Evolutionary conservation across 345 rosid genomes (phyloP).

Genomic region (Salix exigua): DNA sequence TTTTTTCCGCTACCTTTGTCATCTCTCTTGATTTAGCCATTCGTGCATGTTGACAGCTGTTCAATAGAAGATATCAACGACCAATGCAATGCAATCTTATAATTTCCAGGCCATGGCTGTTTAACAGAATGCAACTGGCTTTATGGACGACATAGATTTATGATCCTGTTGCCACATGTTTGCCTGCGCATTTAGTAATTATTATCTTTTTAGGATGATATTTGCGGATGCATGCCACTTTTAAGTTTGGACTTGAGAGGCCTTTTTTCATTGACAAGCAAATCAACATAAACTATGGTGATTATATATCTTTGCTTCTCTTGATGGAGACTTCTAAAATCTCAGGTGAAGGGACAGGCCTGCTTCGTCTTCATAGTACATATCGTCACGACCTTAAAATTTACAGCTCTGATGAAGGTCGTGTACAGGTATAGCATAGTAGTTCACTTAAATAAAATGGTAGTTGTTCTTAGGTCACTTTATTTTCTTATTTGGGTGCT

Average conservation of each 20-base stretch:
- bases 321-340: constrained; percentile 16
- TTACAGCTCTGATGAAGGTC: constrained; percentile 99
- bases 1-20: neutral
- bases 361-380: constrained; percentile 97
- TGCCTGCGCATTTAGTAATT: neutral
- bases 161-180: neutral
- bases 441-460: neutral
- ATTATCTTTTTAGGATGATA: neutral
- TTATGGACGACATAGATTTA: neutral
- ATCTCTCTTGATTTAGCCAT: neutral
- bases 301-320: constrained; percentile 1
- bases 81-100: neutral
- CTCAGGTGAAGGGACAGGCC: constrained; percentile 97
- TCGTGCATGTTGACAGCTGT: neutral
- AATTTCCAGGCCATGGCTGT: neutral
- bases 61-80: neutral
- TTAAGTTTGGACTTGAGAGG: neutral
- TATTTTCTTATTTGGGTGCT: constrained; percentile 10
- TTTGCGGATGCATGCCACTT: neutral
- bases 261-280: neutral
- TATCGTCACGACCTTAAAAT: constrained; percentile 98
- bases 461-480: constrained; percentile 6
- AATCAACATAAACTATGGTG: neutral
- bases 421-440: constrained; percentile 73
- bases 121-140: neutral